Base-by-base conservation (phyloP, 2,329 filamentous ascomycete genomes). In the Magnaporthiopsis incrustans region DNA sequence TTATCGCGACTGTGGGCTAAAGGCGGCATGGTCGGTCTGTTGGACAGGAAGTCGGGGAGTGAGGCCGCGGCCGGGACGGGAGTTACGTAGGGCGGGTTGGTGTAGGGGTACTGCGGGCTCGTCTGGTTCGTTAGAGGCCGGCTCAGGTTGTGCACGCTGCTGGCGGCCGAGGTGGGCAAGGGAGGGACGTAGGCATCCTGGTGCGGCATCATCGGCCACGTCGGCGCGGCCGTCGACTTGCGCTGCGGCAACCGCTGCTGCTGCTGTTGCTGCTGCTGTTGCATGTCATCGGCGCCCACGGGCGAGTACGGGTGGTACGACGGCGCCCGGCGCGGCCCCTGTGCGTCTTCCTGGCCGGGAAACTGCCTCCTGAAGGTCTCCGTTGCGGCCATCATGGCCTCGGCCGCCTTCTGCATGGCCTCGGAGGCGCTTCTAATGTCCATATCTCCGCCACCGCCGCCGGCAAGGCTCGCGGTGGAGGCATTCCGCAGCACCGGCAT, bases 351-450 rank as follows among this genome's bases (percentile, higher is more conserved):
- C 18, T 67, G 65, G 50, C 32, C 57, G n/a, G 6, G 27, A 44
- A 69, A 69, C 67, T 72, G 70, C 18, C 62, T 64, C 38, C 68
- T 66, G 58, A 73, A 71, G 10, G 72, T 70, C 60, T 71, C 70
- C 4, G 71, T 72, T 30, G 71, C 72, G 25, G 69, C 68, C 2
- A 69, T 67, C 71, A 74, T 73, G 59, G 71, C 71, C 56, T 72
- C 68, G 53, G 71, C 72, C 10, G 72, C 72, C 25, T 67, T 67
- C 65, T 72, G 68, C 70, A 73, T 71, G 18, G 72, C 71, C 58
- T 72, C 71, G 8, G 71, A 70, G 27, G 71, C 71, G 30, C 61
- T 67, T 44, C 67, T 67, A 12, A 72, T 64, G 33, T 69, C 69
- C 26, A 63, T 60, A 14, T 68, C 67, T 6, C 66, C 64, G 22